Evolutionary conservation across 2,329 filamentous ascomycete species (phyloP).

Genomic region (Neopestalotiopsis rosae): DNA sequence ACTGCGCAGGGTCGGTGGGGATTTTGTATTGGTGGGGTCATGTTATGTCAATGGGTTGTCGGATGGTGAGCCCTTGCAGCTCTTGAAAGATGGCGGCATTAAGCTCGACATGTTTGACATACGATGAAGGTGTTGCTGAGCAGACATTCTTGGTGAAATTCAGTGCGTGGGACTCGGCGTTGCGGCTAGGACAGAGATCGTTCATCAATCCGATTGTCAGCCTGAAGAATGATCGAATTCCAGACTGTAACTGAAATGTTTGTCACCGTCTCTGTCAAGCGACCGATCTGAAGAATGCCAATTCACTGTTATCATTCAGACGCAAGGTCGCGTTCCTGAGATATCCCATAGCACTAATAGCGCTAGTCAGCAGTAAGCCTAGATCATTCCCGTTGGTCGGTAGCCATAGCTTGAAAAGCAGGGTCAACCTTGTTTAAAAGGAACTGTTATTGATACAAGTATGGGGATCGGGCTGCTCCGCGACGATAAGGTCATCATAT

Average conservation of each 20-base stretch:
- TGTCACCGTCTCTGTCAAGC: no score
- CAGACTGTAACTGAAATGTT: no score
- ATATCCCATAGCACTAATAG: no score
- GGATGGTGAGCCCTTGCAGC: not conserved
- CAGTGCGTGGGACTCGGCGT: not conserved
- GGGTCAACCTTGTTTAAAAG: not conserved
- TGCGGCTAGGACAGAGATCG: no score
- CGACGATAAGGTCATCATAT: not conserved
- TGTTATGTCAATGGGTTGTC: conserved; percentile 13
- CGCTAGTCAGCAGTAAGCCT: no score
- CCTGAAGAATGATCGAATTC: no score
- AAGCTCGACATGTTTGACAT: not conserved
- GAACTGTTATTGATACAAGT: not conserved
- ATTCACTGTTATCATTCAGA: no score
- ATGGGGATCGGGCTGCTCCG: not conserved
- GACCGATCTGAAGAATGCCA: no score
- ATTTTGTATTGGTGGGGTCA: conserved; percentile 6
- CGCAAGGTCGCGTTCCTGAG: no score
- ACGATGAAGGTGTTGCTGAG: not conserved
- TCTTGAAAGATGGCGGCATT: not conserved
- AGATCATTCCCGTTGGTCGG: not conserved
- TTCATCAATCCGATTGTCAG: no score
- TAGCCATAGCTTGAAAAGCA: not conserved
- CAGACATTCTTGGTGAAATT: not conserved
- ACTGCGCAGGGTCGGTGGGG: not conserved